These are phyloP conservation scores for Epichloe coenophiala DNA, from an alignment of 2,329 filamentous ascomycete genomes.

Conservation along the genomic window DNA sequence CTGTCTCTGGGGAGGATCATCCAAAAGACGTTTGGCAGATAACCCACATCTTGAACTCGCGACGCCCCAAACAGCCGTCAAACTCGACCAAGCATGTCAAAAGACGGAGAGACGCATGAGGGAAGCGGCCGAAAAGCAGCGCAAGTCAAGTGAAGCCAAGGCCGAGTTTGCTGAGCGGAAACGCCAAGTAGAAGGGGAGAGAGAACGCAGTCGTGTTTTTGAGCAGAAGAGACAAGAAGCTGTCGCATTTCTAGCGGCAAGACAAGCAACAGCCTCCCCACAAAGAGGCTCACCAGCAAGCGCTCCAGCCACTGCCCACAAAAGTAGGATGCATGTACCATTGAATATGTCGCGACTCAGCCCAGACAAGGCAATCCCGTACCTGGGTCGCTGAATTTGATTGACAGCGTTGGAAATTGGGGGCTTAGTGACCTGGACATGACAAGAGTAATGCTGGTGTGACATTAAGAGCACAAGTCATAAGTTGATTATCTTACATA, in stretches of 20 bases:
- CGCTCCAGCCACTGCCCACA: constrained; percentile 8
- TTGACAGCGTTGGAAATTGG: no score
- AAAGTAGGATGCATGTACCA: constrained; percentile 8
- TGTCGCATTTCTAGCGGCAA: constrained; percentile 23
- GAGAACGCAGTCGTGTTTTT: constrained; percentile 35
- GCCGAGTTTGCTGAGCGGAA: constrained; percentile 30
- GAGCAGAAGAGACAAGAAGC: constrained; percentile 35
- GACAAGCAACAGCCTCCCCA: constrained; percentile 11
- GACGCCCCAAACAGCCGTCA: constrained; percentile 24
- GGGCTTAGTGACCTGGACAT: not conserved
- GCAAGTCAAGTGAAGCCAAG: constrained; percentile 28
- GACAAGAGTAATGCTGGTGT: not conserved
- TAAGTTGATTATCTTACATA: no score
- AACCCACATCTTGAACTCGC: constrained; percentile 20
- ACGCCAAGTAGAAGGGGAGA: constrained; percentile 32
- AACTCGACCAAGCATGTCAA: constrained; percentile 35
- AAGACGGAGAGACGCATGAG: constrained; percentile 31
- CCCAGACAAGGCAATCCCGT: not conserved
- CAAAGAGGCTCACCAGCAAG: constrained; percentile 19
- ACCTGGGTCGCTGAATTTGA: not conserved
- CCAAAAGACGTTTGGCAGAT: constrained; percentile 21
- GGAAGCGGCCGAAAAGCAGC: constrained; percentile 25
- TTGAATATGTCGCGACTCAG: constrained; percentile 7
- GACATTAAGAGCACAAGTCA: no score
- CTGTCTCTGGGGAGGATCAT: constrained; percentile 44